phyloP scores from a whole-genome alignment of 2,329 filamentous ascomycete species.

The Colletotrichum sidae region DNA sequence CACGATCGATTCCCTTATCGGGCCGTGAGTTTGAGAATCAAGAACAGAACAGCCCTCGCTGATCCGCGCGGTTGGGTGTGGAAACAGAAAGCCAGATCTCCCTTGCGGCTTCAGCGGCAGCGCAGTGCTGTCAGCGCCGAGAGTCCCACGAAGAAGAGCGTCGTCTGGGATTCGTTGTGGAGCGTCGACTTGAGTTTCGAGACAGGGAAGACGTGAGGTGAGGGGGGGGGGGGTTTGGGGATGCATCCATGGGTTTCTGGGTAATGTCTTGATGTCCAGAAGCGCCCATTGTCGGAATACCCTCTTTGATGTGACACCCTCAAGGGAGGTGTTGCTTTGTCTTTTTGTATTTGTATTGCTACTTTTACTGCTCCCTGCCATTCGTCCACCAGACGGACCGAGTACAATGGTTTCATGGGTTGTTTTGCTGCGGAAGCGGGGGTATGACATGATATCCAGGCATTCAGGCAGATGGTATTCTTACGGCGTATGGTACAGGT shows the following conservation, averaged over 20 bases:
- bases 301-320: neutral
- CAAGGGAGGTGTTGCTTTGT: neutral
- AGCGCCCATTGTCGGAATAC: neutral
- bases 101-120: conserved; percentile 51
- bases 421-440: no score
- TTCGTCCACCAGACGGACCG: no score
- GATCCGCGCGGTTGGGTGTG: conserved; percentile 41
- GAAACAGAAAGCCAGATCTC: conserved; percentile 38
- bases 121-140: conserved; percentile 49
- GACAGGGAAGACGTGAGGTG: conserved; percentile 40
- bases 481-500: neutral
- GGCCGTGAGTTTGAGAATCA: conserved; percentile 50
- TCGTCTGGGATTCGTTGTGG: conserved; percentile 74
- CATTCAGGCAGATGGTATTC: neutral
- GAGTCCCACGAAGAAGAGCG: conserved; percentile 61
- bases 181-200: conserved; percentile 69
- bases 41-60: conserved; percentile 40
- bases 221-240: neutral
- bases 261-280: neutral
- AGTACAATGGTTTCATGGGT: no score
- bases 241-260: neutral
- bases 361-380: neutral
- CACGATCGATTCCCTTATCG: conserved; percentile 62
- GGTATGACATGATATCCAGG: no score
- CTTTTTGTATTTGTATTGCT: neutral